Base-by-base conservation (phyloP, 2,329 filamentous ascomycete genomes). In the Trichoderma harzianum region DNA sequence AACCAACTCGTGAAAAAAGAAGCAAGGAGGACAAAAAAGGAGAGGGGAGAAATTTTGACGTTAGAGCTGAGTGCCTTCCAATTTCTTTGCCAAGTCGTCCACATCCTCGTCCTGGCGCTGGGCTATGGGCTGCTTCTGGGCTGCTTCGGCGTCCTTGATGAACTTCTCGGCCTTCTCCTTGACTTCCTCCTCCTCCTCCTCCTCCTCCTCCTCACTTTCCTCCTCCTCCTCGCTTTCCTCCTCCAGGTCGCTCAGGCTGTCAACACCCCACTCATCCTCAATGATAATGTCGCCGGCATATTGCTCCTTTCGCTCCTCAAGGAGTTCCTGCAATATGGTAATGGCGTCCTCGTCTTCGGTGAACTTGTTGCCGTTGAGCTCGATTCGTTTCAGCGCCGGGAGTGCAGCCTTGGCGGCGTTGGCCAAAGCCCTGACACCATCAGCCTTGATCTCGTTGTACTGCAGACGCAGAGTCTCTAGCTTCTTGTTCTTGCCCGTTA, bases 361-460 rank as follows among this genome's bases (percentile, higher is more conserved):
- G 77, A 99, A 97, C 79, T 94, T 96, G 85, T 99, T 99, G 65
- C 96, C 96, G 80, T 99, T 98, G 75, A 99, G 85, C 83, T 98
- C 96, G 64, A 99, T 89, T 77, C 95, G 91, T 83, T 91, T 92
- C 75, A 99, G 84, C 14, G 88, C 88, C 2, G 94, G 94, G 10
- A 99, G 87, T 3, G 87, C 86, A 10, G 87, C 84, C 77, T 89
- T 89, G 5, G 90, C 90, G 3, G 93, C 93, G 24, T 88, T 84
- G 3, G 91, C 88, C 69, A 99, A 86, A 3, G 86, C 88, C 79
- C 92, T 90, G 64, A 98, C 82, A 21, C 92, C 93, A 71, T 90
- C 87, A 1, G 91, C 86, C 53, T 93, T 94, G 79, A 99, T 96
- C 76, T 99, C 96, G 83, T 98, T 98, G 86, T 92, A 98, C 80